Evolutionary conservation across 2,329 filamentous ascomycete genomes (phyloP).

Genomic region (Plectosphaerella cucumerina): DNA sequence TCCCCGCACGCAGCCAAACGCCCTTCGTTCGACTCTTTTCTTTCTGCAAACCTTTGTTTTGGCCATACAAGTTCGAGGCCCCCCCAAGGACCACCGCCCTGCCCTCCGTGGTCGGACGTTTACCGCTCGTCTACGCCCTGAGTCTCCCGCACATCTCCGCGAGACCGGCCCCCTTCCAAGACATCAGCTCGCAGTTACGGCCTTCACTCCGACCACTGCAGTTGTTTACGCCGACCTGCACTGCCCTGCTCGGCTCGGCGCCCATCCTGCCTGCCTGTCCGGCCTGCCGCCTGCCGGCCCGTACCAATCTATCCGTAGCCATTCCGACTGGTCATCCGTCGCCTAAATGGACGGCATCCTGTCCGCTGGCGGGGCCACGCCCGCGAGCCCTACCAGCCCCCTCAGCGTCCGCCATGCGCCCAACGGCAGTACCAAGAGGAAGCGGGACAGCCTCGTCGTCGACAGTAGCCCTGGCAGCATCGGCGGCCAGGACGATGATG

Average conservation of each 20-base stretch:
- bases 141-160: constrained; percentile 5
- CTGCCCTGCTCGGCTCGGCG: constrained; percentile 1
- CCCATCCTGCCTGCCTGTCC: neutral
- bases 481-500: constrained; percentile 53
- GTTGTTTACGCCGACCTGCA: neutral
- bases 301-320: no score
- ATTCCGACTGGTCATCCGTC: neutral
- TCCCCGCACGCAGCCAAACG: neutral
- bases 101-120: constrained; percentile 14
- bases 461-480: constrained; percentile 61
- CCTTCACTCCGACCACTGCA: neutral
- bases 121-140: constrained; percentile 3
- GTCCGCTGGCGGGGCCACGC: constrained; percentile 41
- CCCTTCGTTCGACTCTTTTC: neutral
- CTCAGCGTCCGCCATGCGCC: constrained; percentile 46
- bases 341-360: constrained; percentile 42
- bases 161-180: constrained; percentile 12
- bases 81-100: constrained; percentile 3
- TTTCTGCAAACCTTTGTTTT: neutral
- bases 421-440: constrained; percentile 50
- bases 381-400: constrained; percentile 52
- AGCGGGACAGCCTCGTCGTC: constrained; percentile 48
- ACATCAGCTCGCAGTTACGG: neutral
- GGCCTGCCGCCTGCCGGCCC: no score
- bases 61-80: neutral